phyloP scores from a whole-genome alignment of 1,284 basidiomycete species.

The Coriolopsis trogii region DNA sequence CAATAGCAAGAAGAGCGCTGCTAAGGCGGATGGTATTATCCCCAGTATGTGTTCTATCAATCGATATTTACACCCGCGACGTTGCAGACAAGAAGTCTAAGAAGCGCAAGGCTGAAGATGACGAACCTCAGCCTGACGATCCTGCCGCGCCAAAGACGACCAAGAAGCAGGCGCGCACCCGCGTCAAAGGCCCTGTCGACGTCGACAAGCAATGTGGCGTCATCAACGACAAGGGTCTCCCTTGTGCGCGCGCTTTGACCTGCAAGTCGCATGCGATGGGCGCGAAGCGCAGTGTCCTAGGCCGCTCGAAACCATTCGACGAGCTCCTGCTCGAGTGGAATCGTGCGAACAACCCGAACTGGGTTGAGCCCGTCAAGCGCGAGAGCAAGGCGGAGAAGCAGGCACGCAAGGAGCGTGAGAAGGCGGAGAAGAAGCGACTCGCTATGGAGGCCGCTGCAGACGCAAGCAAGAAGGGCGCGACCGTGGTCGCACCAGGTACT shows the following conservation, averaged over 20 bases:
- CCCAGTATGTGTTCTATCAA: no score
- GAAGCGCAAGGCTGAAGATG: conserved; percentile 76
- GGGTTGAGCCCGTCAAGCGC: conserved; percentile 88
- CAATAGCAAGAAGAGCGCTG: conserved; percentile 52
- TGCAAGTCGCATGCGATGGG: conserved; percentile 99
- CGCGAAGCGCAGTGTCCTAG: conserved; percentile 90
- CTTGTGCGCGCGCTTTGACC: conserved; percentile 95
- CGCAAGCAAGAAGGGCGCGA: conserved; percentile 36
- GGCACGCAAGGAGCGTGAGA: conserved; percentile 77
- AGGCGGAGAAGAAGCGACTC: conserved; percentile 70
- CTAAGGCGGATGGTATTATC: conserved; percentile 25
- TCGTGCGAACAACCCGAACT: conserved; percentile 89
- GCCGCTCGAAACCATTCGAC: conserved; percentile 87
- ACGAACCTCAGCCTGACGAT: conserved; percentile 53
- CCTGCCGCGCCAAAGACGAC: conserved; percentile 65
- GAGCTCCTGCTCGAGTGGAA: conserved; percentile 93
- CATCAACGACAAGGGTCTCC: conserved; percentile 93
- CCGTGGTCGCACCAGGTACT: conserved; percentile 40
- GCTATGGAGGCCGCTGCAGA: conserved; percentile 67
- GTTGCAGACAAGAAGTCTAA: conserved; percentile 52
- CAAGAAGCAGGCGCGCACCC: conserved; percentile 77
- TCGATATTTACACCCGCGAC: no score
- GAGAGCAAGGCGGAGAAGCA: conserved; percentile 83
- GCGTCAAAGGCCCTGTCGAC: conserved; percentile 85
- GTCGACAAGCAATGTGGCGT: conserved; percentile 96